phyloP scores from a whole-genome alignment of 2,329 filamentous ascomycete species.

The Claviceps monticola region DNA sequence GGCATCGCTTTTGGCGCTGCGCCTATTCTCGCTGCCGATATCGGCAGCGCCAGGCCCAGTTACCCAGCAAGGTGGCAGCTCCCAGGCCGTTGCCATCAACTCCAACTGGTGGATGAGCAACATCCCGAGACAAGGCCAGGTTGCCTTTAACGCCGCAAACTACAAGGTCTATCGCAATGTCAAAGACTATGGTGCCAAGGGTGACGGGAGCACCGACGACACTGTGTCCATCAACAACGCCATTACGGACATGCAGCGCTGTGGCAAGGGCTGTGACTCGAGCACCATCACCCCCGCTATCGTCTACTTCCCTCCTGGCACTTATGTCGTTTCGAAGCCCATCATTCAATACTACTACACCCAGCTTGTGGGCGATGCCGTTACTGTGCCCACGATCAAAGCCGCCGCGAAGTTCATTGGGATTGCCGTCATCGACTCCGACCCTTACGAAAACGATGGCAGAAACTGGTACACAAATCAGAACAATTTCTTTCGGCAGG shows the following conservation, averaged over 20 bases:
- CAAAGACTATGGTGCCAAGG: conserved; percentile 58
- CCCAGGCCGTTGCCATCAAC: conserved; percentile 12
- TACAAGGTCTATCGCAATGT: conserved; percentile 72
- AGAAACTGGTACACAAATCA: conserved; percentile 69
- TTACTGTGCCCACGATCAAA: conserved; percentile 60
- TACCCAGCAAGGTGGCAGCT: conserved; percentile 6
- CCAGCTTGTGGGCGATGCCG: conserved; percentile 73
- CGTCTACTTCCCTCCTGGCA: conserved; percentile 84
- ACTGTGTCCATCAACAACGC: conserved; percentile 79
- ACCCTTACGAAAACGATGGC: conserved; percentile 62
- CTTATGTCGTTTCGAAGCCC: conserved; percentile 66
- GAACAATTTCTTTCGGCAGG: conserved; percentile 71
- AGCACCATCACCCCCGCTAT: conserved; percentile 72
- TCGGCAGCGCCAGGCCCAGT: conserved; percentile 18
- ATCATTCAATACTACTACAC: conserved; percentile 87
- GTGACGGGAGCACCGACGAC: conserved; percentile 61
- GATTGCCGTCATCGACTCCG: conserved; percentile 78
- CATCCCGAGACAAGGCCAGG: conserved; percentile 54
- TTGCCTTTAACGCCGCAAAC: conserved; percentile 39
- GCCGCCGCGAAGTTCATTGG: conserved; percentile 58
- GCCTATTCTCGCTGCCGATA: conserved; percentile 23
- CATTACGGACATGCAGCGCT: conserved; percentile 64
- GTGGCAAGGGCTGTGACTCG: conserved; percentile 70
- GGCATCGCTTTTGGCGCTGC: conserved; percentile 27
- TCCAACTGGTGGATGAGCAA: conserved; percentile 58